A percentile compares a stretch with the other conserved stretches of the same genome.
Evolutionary conservation across 257 asterid species (phyloP).

Genomic region (Nicotiana benthamiana): DNA sequence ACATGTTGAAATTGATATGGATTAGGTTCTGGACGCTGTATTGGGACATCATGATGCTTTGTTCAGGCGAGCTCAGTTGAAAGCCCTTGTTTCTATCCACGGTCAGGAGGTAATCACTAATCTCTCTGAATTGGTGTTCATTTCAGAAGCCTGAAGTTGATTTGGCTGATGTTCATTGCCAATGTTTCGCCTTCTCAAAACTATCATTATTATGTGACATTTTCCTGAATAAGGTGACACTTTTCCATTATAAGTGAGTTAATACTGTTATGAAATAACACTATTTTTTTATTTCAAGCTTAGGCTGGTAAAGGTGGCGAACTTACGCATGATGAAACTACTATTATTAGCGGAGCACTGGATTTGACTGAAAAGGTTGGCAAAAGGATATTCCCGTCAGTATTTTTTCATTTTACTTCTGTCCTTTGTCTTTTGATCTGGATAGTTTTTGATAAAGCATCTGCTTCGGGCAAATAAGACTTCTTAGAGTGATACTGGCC

Average conservation of each 20-base stretch:
- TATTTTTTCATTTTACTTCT: background rate
- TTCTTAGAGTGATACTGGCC: background rate
- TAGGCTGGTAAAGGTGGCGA: constrained; percentile 99
- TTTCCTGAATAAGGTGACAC: background rate
- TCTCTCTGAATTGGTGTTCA: background rate
- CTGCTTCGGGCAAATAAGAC: background rate
- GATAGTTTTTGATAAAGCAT: background rate
- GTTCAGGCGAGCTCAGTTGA: constrained; percentile 90
- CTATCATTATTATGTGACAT: background rate
- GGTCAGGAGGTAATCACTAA: constrained; percentile 65
- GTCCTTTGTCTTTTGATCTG: background rate
- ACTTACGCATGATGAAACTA: constrained; percentile 84
- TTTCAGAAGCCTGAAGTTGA: background rate
- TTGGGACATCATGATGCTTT: constrained; percentile 78
- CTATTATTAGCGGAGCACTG: constrained; percentile 92
- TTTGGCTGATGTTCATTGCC: background rate
- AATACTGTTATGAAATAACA: constrained; percentile 5
- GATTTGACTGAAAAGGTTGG: constrained; percentile 89
- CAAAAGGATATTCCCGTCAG: background rate
- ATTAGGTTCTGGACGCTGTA: constrained; percentile 69
- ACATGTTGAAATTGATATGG: background rate
- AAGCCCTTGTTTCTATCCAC: constrained; percentile 94
- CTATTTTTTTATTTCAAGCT: background rate
- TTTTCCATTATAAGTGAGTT: constrained; percentile 2
- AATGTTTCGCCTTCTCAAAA: background rate